Evolutionary conservation across 331 rosid genomes (phyloP).

Genomic region (Acacia concinna): DNA sequence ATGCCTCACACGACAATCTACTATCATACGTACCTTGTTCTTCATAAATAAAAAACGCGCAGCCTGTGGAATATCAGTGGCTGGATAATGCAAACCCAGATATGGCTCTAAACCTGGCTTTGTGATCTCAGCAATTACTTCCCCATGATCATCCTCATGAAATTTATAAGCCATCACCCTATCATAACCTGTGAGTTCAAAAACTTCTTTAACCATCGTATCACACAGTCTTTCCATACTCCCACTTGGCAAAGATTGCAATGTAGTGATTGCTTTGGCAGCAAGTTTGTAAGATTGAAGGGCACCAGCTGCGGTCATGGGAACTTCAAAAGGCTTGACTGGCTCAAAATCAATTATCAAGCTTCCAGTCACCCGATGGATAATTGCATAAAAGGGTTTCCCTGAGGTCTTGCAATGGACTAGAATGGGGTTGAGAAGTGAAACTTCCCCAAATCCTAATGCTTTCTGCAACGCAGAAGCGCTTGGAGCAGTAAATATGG

Average conservation of each 20-base stretch:
- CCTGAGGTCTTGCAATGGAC: conserved; percentile 99
- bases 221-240: conserved; percentile 92
- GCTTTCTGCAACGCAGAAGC: conserved; percentile 94
- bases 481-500: conserved; percentile 84
- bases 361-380: conserved; percentile 86
- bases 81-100: conserved; percentile 92
- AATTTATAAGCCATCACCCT: conserved; percentile 99
- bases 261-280: conserved; percentile 85
- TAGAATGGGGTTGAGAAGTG: conserved; percentile 89
- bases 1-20: conserved; percentile 80
- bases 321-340: conserved; percentile 90
- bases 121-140: conserved; percentile 81
- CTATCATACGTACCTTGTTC: conserved; percentile 95
- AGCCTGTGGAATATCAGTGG: conserved; percentile 97
- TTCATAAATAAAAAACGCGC: conserved; percentile 87
- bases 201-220: conserved; percentile 96
- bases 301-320: conserved; percentile 97
- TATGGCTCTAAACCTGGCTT: conserved; percentile 89
- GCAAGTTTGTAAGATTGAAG: conserved; percentile 96
- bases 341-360: conserved; percentile 96
- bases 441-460: conserved; percentile 84
- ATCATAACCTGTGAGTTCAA: conserved; percentile 95
- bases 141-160: conserved; percentile 98
- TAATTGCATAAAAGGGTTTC: conserved; percentile 89
- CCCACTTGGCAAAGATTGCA: conserved; percentile 96